Conservation (phyloP, 257 asterid genomes). For the Solanum sitiens region DNA sequence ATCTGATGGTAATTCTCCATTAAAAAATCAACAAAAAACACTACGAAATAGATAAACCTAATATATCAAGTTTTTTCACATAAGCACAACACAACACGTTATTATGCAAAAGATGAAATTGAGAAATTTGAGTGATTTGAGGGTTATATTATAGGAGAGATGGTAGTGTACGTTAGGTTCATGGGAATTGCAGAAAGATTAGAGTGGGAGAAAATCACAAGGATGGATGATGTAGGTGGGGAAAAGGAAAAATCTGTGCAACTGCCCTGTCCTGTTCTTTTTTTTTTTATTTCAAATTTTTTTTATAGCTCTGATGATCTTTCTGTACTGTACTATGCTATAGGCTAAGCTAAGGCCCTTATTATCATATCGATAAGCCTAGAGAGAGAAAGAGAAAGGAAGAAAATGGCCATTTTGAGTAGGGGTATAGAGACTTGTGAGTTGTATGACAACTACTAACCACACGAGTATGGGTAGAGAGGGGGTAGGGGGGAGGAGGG, state of each 20-base stretch:
- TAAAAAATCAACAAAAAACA: background rate
- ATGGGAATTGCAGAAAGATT: constrained; percentile 40
- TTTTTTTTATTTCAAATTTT: background rate
- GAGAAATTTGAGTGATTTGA: background rate
- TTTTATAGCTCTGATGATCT: constrained; percentile 8
- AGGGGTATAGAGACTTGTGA: background rate
- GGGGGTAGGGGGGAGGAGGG: background rate
- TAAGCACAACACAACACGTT: background rate
- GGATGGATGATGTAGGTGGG: constrained; percentile 17
- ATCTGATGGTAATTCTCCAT: constrained; percentile 37
- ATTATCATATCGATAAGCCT: constrained; percentile 34
- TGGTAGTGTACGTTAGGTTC: constrained; percentile 1
- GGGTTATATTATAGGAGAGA: constrained; percentile 8
- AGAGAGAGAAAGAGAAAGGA: constrained; percentile 7
- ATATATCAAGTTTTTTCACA: background rate
- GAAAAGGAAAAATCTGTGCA: constrained; percentile 13
- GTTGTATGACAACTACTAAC: background rate
- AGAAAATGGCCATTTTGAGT: background rate
- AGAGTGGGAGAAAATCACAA: constrained; percentile 16
- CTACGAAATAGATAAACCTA: background rate
- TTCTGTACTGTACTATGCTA: constrained; percentile 28
- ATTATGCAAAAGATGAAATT: background rate
- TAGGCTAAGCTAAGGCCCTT: background rate
- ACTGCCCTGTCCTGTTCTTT: constrained; percentile 22
- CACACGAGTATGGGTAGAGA: background rate